Conservation (phyloP, 495 filamentous ascomycete species). For the Xylaria scruposa region DNA sequence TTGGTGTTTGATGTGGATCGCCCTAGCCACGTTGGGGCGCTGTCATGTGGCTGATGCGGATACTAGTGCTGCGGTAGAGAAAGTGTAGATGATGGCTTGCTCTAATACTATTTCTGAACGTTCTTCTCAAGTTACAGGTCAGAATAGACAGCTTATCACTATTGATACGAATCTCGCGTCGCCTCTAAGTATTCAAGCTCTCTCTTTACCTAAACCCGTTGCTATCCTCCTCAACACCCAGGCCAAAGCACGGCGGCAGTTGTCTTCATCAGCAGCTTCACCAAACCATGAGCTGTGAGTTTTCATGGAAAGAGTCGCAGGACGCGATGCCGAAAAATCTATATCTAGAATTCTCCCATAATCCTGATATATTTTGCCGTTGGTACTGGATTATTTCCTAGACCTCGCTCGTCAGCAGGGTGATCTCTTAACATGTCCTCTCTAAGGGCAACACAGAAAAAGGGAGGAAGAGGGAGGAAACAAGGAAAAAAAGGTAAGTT, state of each 20-base stretch:
- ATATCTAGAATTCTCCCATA: not conserved
- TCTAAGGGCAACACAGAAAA: not conserved
- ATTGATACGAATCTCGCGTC: not conserved
- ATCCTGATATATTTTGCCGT: not conserved
- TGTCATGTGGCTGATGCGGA: not conserved
- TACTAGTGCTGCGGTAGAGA: not conserved
- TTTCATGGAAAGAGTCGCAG: not conserved
- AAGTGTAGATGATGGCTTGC: not conserved
- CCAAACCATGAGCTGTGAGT: not conserved
- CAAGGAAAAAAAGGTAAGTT: too few species aligned
- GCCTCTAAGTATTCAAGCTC: not conserved
- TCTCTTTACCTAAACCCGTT: not conserved
- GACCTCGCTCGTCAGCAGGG: not conserved
- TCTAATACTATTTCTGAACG: not conserved
- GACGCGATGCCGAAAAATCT: not conserved
- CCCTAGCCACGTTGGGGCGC: conserved; percentile 1
- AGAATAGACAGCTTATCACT: not conserved
- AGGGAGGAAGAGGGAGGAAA: not conserved
- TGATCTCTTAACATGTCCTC: not conserved
- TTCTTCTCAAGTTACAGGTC: not conserved
- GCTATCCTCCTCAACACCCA: not conserved
- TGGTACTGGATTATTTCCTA: not conserved
- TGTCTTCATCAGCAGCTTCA: not conserved
- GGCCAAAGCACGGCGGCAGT: not conserved
- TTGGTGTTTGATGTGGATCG: conserved; percentile 9